phyloP scores from a whole-genome alignment of 2,329 filamentous ascomycete species.

The Colletotrichum lindemuthianum region DNA sequence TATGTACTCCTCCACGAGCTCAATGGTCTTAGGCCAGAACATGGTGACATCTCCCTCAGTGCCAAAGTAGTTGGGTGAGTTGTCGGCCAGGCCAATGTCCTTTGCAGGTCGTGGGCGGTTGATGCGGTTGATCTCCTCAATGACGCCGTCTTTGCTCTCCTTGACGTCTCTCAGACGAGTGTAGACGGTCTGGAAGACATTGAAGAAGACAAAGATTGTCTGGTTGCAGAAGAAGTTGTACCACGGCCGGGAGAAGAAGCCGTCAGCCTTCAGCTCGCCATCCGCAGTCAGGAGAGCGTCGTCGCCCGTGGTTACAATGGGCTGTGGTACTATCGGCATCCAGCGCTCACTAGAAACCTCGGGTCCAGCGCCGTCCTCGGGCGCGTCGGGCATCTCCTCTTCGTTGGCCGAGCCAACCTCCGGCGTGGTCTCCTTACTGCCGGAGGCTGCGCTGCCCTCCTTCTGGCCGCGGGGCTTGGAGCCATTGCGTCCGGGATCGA shows the following conservation, averaged over 20 bases:
- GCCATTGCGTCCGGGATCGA: constrained; percentile 80
- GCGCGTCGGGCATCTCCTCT: constrained; percentile 75
- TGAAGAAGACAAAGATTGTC: constrained; percentile 94
- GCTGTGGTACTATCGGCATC: constrained; percentile 70
- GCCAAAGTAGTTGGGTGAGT: constrained; percentile 81
- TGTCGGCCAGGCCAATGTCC: constrained; percentile 85
- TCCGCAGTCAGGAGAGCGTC: constrained; percentile 67
- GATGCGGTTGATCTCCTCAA: constrained; percentile 77
- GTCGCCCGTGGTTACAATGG: constrained; percentile 63
- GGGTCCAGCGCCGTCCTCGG: constrained; percentile 66
- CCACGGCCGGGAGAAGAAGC: constrained; percentile 80
- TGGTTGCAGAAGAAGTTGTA: constrained; percentile 94
- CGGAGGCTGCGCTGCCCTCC: constrained; percentile 80
- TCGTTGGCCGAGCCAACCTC: constrained; percentile 82
- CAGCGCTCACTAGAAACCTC: constrained; percentile 73
- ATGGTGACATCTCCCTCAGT: constrained; percentile 67
- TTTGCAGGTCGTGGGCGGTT: constrained; percentile 82
- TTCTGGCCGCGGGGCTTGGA: constrained; percentile 77
- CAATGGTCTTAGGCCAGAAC: constrained; percentile 87
- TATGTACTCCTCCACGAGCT: constrained; percentile 88
- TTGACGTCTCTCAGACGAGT: constrained; percentile 86
- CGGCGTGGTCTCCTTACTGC: constrained; percentile 89
- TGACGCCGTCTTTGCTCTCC: constrained; percentile 77
- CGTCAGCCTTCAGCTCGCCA: constrained; percentile 77
- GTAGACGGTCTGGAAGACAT: constrained; percentile 92